phyloP scores from a whole-genome alignment of 2,329 filamentous ascomycete genomes.

The Trichoderma pleuroti region DNA sequence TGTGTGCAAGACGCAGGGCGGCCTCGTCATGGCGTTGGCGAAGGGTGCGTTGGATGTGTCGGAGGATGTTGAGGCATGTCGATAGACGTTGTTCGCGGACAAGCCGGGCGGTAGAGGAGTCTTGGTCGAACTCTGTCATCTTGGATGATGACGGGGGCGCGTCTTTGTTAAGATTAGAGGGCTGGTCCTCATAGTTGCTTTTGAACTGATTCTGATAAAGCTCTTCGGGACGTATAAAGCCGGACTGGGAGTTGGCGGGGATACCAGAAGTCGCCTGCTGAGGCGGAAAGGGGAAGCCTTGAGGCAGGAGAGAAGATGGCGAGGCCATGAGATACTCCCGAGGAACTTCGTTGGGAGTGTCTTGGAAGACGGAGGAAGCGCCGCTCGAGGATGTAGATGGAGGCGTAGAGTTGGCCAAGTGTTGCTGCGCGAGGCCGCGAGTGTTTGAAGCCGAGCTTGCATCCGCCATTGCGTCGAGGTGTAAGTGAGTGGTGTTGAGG shows the following conservation, averaged over 20 bases:
- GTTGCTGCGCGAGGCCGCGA: neutral
- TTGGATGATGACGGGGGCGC: neutral
- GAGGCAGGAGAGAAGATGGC: neutral
- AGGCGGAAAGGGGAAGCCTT: neutral
- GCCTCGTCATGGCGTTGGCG: neutral
- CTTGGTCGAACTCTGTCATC: neutral
- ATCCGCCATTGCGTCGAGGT: neutral
- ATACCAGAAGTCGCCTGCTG: neutral
- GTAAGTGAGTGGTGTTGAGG: neutral
- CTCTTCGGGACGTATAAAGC: neutral
- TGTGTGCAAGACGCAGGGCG: neutral
- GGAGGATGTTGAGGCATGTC: conserved; percentile 7
- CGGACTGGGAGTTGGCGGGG: neutral
- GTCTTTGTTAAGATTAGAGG: neutral
- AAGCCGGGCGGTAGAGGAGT: neutral
- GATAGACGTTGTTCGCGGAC: neutral
- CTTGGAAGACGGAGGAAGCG: neutral
- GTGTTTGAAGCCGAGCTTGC: neutral
- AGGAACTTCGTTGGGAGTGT: neutral
- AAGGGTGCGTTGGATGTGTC: neutral
- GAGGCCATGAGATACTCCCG: conserved; percentile 2
- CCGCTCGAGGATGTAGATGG: neutral
- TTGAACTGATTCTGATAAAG: neutral
- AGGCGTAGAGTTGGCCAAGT: neutral
- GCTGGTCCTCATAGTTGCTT: neutral